Conservation (phyloP, 208 protist genomes). For the Acanthamoeba castellanii region DNA sequence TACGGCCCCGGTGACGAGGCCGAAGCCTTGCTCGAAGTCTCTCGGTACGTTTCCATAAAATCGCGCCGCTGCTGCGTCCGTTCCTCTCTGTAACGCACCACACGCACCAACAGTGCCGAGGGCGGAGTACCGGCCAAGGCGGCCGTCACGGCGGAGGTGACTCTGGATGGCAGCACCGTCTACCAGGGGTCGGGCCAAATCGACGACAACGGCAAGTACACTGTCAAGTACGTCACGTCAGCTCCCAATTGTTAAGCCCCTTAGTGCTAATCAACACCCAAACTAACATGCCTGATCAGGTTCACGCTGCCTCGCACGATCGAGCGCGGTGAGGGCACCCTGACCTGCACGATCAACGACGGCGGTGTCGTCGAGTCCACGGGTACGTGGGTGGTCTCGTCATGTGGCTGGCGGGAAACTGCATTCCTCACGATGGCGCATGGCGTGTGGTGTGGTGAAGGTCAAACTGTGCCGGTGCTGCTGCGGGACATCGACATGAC, state of each 20-base stretch:
- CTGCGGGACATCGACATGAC: constrained; percentile 65
- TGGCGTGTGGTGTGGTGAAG: background rate
- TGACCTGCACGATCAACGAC: constrained; percentile 63
- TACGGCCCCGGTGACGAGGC: constrained; percentile 67
- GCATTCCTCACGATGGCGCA: background rate
- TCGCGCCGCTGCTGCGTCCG: too few species aligned
- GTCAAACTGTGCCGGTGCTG: constrained; percentile 4
- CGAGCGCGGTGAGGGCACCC: constrained; percentile 20
- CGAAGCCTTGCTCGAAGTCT: constrained; percentile 25
- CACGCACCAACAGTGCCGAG: constrained; percentile 15
- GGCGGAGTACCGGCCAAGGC: constrained; percentile 57
- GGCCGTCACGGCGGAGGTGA: background rate
- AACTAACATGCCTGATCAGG: background rate
- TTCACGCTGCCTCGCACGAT: constrained; percentile 55
- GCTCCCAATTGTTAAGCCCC: background rate
- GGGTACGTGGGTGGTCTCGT: background rate
- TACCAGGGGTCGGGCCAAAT: background rate
- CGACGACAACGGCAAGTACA: constrained; percentile 20
- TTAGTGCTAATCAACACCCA: background rate
- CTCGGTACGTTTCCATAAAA: too few species aligned
- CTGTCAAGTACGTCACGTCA: background rate
- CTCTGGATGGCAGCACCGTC: background rate
- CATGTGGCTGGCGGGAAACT: background rate
- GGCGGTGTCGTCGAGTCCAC: constrained; percentile 49
- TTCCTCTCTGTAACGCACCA: too few species aligned